Conservation (phyloP, 129 eudicot genomes). For the Centrapalus pauciflorus region DNA sequence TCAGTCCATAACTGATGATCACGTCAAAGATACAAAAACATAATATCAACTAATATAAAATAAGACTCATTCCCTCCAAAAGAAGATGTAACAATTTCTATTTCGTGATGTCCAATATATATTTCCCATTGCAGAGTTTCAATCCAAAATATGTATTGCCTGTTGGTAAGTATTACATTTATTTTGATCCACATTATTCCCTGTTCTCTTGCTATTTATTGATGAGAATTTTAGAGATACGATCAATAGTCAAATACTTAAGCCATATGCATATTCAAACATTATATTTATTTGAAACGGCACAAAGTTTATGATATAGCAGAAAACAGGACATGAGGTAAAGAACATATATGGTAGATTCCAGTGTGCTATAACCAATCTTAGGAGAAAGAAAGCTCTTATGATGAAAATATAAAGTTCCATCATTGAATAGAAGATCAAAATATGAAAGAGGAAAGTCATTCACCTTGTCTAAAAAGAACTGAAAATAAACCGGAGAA, state of each 20-base stretch:
- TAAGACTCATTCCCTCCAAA: not conserved
- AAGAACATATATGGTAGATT: not conserved
- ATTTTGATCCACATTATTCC: not conserved
- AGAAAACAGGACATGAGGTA: not conserved
- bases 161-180: not conserved
- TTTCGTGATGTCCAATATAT: constrained; percentile 7
- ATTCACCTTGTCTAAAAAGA: constrained; percentile 89
- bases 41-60: not conserved
- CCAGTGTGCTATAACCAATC: not conserved
- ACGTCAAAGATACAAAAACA: not conserved
- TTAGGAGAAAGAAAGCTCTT: not conserved
- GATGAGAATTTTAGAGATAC: not conserved
- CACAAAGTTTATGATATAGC: constrained; percentile 2
- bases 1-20: not conserved
- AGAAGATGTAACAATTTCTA: not conserved
- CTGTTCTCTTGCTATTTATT: not conserved
- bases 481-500: constrained; percentile 87
- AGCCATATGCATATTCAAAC: not conserved
- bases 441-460: not conserved
- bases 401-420: not conserved
- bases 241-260: not conserved
- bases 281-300: not conserved
- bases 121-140: not conserved
- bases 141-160: not conserved
- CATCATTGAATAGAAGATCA: constrained; percentile 10